Conservation (phyloP, 164 flowering plant species). For the Sextonia rubra region DNA sequence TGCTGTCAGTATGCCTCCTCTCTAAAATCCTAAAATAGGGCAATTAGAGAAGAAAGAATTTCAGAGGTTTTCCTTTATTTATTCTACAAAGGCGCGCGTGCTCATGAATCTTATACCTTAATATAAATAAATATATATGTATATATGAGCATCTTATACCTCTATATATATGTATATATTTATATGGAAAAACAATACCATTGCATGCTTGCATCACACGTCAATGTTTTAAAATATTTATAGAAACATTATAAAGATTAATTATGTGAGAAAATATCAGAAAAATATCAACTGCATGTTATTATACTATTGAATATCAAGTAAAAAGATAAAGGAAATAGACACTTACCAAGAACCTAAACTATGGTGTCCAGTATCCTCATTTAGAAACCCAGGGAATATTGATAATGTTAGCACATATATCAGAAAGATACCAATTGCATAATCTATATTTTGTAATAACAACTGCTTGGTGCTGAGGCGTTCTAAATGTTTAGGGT, state of each 20-base stretch:
- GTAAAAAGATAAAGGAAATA: neutral
- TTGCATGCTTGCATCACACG: slow-evolving; percentile 54
- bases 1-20: no score
- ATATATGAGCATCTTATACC: no score
- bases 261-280: slow-evolving; percentile 58
- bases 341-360: slow-evolving; percentile 36
- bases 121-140: no score
- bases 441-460: slow-evolving; percentile 54
- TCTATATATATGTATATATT: no score
- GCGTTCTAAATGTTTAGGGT: slow-evolving; percentile 28
- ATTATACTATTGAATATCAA: neutral
- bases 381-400: slow-evolving; percentile 78
- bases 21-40: no score
- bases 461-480: slow-evolving; percentile 56
- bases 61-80: no score
- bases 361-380: slow-evolving; percentile 70
- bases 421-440: slow-evolving; percentile 46
- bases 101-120: neutral
- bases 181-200: slow-evolving; percentile 11
- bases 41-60: no score
- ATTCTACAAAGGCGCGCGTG: no score
- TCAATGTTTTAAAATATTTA: no score
- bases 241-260: slow-evolving; percentile 78
- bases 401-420: slow-evolving; percentile 64
- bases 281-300: slow-evolving; percentile 49